phyloP scores from a whole-genome alignment of 177 flowering plant species.

The Vitis hybrid region DNA sequence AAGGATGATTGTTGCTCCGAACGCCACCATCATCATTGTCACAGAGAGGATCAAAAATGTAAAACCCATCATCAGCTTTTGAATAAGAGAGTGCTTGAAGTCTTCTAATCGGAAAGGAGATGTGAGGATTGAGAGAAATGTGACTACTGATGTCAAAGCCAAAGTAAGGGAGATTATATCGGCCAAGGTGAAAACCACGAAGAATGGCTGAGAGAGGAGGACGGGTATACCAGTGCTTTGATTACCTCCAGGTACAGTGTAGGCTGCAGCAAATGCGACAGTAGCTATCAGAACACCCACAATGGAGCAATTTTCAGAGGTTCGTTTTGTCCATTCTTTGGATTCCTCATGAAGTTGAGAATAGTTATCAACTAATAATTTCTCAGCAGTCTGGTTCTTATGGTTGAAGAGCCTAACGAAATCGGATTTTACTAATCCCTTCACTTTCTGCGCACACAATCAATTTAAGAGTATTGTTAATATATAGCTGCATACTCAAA shows the following conservation, averaged over 20 bases:
- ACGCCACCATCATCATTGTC: background rate
- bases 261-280: constrained; percentile 35
- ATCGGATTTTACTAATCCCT: background rate
- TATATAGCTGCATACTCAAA: no score
- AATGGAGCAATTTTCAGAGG: constrained; percentile 25
- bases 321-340: constrained; percentile 21
- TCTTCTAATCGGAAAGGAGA: background rate
- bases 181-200: no score
- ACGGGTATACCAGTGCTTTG: constrained; percentile 18
- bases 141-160: background rate
- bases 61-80: background rate
- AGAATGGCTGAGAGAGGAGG: constrained; percentile 1
- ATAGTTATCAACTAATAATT: constrained; percentile 9
- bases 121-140: background rate
- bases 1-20: background rate
- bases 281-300: constrained; percentile 34
- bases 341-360: constrained; percentile 7
- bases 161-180: no score
- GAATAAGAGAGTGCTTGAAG: background rate
- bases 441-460: constrained; percentile 5
- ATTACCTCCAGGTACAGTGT: constrained; percentile 32
- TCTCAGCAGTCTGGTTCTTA: background rate
- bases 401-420: background rate
- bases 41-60: background rate
- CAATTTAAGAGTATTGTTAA: no score